Evolutionary conservation across 1,139 yeast genomes (phyloP).

Genomic region (Suhomyces terraborum): DNA sequence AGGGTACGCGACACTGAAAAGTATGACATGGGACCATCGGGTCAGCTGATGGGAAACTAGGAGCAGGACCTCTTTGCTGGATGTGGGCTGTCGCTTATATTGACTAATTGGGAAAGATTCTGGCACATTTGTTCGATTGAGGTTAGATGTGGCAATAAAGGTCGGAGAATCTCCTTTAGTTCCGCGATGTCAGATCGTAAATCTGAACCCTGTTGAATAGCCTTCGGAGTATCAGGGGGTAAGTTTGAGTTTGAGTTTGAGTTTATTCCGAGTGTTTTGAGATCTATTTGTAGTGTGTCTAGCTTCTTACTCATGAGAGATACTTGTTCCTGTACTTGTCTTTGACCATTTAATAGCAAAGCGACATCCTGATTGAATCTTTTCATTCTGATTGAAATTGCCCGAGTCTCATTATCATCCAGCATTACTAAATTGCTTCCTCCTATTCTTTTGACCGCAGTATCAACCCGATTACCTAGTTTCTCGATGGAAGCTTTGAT

Average conservation of each 20-base stretch:
- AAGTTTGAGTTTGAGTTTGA: not conserved
- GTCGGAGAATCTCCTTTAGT: constrained; percentile 25
- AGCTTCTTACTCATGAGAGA: not conserved
- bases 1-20: constrained; percentile 1
- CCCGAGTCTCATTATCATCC: not conserved
- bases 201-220: not conserved
- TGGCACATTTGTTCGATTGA: constrained; percentile 19
- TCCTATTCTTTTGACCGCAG: not conserved
- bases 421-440: not conserved
- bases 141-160: constrained; percentile 26
- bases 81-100: constrained; percentile 2
- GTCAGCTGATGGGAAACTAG: constrained; percentile 2
- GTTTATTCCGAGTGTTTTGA: not conserved
- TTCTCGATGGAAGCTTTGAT: not conserved
- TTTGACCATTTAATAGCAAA: not conserved
- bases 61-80: not conserved
- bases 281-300: not conserved
- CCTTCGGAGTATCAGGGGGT: no score
- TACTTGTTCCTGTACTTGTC: not conserved
- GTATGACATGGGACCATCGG: not conserved
- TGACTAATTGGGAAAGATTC: constrained; percentile 1
- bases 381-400: not conserved
- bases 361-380: not conserved
- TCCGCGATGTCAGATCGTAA: constrained; percentile 11
- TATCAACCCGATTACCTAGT: constrained; percentile 1